These are phyloP conservation scores for Ruellia speciosa DNA, from an alignment of 305 asterid species.

Conservation along the genomic window DNA sequence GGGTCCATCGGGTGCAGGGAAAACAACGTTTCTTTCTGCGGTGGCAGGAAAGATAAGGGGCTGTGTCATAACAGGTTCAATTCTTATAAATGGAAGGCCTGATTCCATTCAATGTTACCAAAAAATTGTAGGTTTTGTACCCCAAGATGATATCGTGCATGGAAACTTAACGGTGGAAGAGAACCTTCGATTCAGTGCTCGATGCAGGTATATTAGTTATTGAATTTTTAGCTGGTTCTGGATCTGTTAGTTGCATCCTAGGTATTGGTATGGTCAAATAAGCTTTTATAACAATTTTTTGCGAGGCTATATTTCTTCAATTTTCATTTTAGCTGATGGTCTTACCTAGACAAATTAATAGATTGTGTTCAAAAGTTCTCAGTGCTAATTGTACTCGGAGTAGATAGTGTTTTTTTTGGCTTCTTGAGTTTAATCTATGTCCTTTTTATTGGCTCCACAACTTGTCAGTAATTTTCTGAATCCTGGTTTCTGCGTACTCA, in stretches of 20 bases:
- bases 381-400: too few species aligned
- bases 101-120: slow-evolving; percentile 81
- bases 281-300: background rate
- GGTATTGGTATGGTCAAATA: background rate
- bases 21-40: slow-evolving; percentile 94
- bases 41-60: slow-evolving; percentile 78
- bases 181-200: slow-evolving; percentile 91
- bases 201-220: slow-evolving; percentile 67
- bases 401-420: too few species aligned
- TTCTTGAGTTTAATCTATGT: too few species aligned
- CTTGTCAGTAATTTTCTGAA: slow-evolving; percentile 14
- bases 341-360: too few species aligned
- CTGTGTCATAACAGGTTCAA: slow-evolving; percentile 62
- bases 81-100: slow-evolving; percentile 79
- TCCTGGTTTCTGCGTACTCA: slow-evolving; percentile 24
- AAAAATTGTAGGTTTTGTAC: slow-evolving; percentile 86
- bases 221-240: slow-evolving; percentile 5
- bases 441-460: too few species aligned
- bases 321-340: too few species aligned
- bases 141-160: slow-evolving; percentile 98
- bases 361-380: too few species aligned
- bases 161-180: slow-evolving; percentile 96
- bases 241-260: too few species aligned
- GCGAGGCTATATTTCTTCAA: too few species aligned
- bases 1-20: slow-evolving; percentile 99